Conservation (phyloP, 1,139 yeast genomes). For the Candida glucosophila region DNA sequence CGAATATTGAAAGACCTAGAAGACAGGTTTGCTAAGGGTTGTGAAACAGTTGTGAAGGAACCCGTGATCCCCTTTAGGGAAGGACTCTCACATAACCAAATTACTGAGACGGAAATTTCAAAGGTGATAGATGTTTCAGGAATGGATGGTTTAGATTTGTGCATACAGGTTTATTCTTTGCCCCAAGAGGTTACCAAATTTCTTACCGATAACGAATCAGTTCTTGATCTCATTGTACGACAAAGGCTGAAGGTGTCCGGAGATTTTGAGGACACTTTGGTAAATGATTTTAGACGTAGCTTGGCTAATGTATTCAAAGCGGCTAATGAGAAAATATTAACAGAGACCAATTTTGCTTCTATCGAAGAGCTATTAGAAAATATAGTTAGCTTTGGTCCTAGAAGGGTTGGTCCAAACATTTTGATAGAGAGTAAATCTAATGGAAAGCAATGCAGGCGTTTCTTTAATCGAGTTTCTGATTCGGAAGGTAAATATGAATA, state of each 20-base stretch:
- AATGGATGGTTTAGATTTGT: slow-evolving; percentile 37
- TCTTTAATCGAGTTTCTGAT: slow-evolving; percentile 10
- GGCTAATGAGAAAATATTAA: slow-evolving; percentile 4
- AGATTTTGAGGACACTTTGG: slow-evolving; percentile 9
- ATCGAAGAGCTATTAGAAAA: slow-evolving; percentile 27
- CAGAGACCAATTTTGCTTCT: slow-evolving; percentile 11
- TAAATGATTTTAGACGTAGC: slow-evolving; percentile 19
- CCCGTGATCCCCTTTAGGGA: slow-evolving; percentile 96
- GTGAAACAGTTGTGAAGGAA: slow-evolving; percentile 77
- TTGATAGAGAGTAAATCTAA: slow-evolving; percentile 45
- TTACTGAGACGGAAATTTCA: no score
- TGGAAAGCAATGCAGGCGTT: slow-evolving; percentile 23
- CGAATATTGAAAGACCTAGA: slow-evolving; percentile 82
- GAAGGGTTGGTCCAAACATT: slow-evolving; percentile 67
- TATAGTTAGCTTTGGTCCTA: slow-evolving; percentile 71
- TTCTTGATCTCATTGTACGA: slow-evolving; percentile 17
- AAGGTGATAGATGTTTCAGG: slow-evolving; percentile 12
- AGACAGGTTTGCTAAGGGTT: slow-evolving; percentile 81
- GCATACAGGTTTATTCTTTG: slow-evolving; percentile 49
- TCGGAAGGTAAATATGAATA: slow-evolving; percentile 28
- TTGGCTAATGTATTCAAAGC: slow-evolving; percentile 23
- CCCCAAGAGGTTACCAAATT: slow-evolving; percentile 43
- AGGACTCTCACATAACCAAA: slow-evolving; percentile 46
- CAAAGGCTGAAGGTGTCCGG: no score
- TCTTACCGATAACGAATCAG: slow-evolving; percentile 38